Conservation (phyloP, 1,284 basidiomycete genomes). For the Chiua sp. region DNA sequence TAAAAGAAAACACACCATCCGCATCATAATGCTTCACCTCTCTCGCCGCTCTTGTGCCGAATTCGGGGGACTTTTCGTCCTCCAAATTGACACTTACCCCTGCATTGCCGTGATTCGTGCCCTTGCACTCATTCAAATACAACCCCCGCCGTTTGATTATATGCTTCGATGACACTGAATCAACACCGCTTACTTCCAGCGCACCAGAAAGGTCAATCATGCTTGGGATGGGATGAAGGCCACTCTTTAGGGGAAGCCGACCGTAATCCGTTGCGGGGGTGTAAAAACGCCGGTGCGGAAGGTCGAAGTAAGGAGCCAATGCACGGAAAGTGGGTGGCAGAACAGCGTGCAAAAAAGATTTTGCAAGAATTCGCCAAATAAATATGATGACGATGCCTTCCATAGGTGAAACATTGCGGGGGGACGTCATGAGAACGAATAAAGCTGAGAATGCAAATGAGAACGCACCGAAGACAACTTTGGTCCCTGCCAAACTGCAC, state of each 20-base stretch:
- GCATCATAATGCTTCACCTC: constrained; percentile 76
- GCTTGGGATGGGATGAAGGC: constrained; percentile 79
- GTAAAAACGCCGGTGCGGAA: constrained; percentile 85
- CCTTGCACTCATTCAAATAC: background rate
- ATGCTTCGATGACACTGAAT: constrained; percentile 15
- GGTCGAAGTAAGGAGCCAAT: constrained; percentile 62
- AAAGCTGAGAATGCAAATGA: background rate
- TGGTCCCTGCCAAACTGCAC: constrained; percentile 61
- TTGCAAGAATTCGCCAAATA: constrained; percentile 84
- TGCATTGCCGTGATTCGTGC: background rate
- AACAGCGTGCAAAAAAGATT: constrained; percentile 71
- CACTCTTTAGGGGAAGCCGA: constrained; percentile 62
- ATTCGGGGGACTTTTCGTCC: constrained; percentile 13
- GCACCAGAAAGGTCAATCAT: constrained; percentile 78
- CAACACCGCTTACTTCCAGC: constrained; percentile 40
- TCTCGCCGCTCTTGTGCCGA: constrained; percentile 37
- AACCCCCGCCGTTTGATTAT: constrained; percentile 30
- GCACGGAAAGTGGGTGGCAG: constrained; percentile 86
- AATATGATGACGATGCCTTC: constrained; percentile 74
- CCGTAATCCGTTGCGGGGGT: constrained; percentile 89
- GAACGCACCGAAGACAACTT: constrained; percentile 62
- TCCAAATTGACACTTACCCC: constrained; percentile 1
- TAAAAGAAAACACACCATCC: constrained; percentile 62
- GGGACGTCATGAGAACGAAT: too few species aligned
- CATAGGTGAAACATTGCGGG: background rate